Evolutionary conservation across 2,329 filamentous ascomycete species (phyloP).

Genomic region (Myriosclerotinia scirpicola): DNA sequence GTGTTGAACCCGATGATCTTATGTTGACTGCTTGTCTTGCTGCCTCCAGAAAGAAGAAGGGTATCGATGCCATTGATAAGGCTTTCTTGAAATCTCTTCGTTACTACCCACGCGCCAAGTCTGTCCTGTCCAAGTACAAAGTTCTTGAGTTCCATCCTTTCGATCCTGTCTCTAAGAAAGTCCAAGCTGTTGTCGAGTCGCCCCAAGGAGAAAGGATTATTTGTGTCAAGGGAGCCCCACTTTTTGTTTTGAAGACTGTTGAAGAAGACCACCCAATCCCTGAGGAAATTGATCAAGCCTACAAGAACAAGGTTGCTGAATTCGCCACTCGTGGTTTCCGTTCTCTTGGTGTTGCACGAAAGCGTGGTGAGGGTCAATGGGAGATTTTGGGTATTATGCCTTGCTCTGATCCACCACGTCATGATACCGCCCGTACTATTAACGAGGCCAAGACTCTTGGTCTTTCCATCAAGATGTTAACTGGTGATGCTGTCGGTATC

Average conservation of each 20-base stretch:
- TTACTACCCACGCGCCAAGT: conserved; percentile 80
- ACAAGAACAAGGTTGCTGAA: conserved; percentile 90
- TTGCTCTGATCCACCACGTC: conserved; percentile 85
- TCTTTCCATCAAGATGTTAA: conserved; percentile 94
- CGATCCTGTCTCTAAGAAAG: conserved; percentile 92
- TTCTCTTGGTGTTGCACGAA: conserved; percentile 89
- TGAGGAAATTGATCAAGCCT: conserved; percentile 74
- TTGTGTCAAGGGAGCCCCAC: conserved; percentile 88
- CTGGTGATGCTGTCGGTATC: conserved; percentile 91
- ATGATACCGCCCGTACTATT: conserved; percentile 88
- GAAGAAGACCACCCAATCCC: conserved; percentile 81
- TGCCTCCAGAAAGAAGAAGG: conserved; percentile 91
- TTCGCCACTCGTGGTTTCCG: conserved; percentile 92
- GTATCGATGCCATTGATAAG: conserved; percentile 93
- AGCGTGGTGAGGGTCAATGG: conserved; percentile 78
- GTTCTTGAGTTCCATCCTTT: conserved; percentile 84
- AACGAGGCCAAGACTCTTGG: conserved; percentile 85
- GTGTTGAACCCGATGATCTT: conserved; percentile 81
- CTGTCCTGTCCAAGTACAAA: conserved; percentile 78
- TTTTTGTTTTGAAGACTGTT: conserved; percentile 84
- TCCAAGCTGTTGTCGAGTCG: conserved; percentile 79
- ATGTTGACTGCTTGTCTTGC: conserved; percentile 91
- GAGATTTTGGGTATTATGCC: conserved; percentile 95
- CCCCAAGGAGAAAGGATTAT: conserved; percentile 80
- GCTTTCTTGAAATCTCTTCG: conserved; percentile 85